A percentile compares a stretch with the other conserved stretches of the same genome.
Conservation (phyloP, 768 basidiomycete species). For the Leucogyrophana mollusca region DNA sequence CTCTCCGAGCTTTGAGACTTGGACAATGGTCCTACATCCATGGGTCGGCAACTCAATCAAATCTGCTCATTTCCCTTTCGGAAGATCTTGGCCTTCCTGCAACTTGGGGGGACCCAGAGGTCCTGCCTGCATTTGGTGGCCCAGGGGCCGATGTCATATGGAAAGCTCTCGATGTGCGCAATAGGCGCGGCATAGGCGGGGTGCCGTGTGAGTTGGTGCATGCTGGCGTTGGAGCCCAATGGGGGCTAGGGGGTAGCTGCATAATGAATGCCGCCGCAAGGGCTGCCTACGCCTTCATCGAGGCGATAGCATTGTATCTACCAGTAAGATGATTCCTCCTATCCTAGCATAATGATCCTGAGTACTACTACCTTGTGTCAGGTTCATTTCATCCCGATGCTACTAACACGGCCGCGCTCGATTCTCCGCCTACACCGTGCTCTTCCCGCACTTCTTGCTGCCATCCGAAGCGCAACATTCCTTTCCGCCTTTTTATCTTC, state of each 20-base stretch:
- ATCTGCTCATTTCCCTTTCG: constrained; percentile 47
- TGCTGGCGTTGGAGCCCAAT: constrained; percentile 44
- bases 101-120: constrained; percentile 60
- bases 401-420: constrained; percentile 56
- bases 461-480: constrained; percentile 67
- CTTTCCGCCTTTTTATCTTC: constrained; percentile 69
- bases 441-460: constrained; percentile 43
- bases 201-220: constrained; percentile 79
- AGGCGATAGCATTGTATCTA: constrained; percentile 66
- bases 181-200: constrained; percentile 59
- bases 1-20: constrained; percentile 52
- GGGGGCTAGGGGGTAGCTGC: constrained; percentile 57
- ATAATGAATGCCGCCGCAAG: constrained; percentile 55
- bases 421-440: constrained; percentile 45
- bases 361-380: constrained; percentile 23
- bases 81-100: constrained; percentile 56
- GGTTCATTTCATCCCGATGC: constrained; percentile 69
- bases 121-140: constrained; percentile 66
- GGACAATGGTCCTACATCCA: constrained; percentile 60
- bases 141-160: constrained; percentile 48
- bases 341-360: neutral
- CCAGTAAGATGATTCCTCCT: constrained; percentile 50
- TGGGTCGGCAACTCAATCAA: constrained; percentile 33
- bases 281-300: constrained; percentile 53
- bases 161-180: constrained; percentile 53